Percentiles rank a stretch among this genome's conserved stretches.
Conservation (phyloP, 495 filamentous ascomycete species). For the Halenospora varia region DNA sequence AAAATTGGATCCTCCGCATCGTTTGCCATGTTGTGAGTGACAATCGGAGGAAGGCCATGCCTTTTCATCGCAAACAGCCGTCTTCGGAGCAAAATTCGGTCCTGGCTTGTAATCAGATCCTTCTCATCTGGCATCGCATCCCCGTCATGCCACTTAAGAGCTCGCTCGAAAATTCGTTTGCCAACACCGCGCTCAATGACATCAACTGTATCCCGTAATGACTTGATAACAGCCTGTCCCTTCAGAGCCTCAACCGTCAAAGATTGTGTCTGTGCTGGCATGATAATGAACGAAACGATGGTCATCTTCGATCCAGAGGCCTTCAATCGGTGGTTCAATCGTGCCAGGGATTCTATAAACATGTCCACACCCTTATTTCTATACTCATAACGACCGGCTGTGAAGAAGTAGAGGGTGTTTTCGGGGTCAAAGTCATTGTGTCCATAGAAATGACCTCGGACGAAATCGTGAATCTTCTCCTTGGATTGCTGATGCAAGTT, state of each 20-base stretch:
- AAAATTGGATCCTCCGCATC: slow-evolving; percentile 90
- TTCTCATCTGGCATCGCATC: slow-evolving; percentile 91
- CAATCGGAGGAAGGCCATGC: slow-evolving; percentile 82
- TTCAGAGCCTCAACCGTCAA: slow-evolving; percentile 94
- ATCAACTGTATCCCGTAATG: slow-evolving; percentile 84
- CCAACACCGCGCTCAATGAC: slow-evolving; percentile 88
- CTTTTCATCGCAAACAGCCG: slow-evolving; percentile 96
- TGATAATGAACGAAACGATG: slow-evolving; percentile 98
- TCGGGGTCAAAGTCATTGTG: slow-evolving; percentile 96
- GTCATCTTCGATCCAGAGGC: slow-evolving; percentile 80
- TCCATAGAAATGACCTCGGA: slow-evolving; percentile 96
- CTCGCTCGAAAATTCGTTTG: slow-evolving; percentile 89
- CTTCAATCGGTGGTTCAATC: slow-evolving; percentile 92
- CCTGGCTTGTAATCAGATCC: slow-evolving; percentile 85
- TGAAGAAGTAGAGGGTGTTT: slow-evolving; percentile 98
- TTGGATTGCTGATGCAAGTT: slow-evolving; percentile 95
- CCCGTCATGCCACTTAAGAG: slow-evolving; percentile 90
- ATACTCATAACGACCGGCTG: slow-evolving; percentile 94
- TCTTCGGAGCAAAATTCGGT: slow-evolving; percentile 88
- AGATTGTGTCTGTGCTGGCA: slow-evolving; percentile 97
- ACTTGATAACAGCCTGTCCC: slow-evolving; percentile 96
- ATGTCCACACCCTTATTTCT: slow-evolving; percentile 98
- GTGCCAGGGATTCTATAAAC: slow-evolving; percentile 95
- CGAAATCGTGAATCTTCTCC: slow-evolving; percentile 97
- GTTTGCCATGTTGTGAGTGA: slow-evolving; percentile 99